Base-by-base conservation (phyloP, 2,329 filamentous ascomycete species). In the Sporothrix pallida region DNA sequence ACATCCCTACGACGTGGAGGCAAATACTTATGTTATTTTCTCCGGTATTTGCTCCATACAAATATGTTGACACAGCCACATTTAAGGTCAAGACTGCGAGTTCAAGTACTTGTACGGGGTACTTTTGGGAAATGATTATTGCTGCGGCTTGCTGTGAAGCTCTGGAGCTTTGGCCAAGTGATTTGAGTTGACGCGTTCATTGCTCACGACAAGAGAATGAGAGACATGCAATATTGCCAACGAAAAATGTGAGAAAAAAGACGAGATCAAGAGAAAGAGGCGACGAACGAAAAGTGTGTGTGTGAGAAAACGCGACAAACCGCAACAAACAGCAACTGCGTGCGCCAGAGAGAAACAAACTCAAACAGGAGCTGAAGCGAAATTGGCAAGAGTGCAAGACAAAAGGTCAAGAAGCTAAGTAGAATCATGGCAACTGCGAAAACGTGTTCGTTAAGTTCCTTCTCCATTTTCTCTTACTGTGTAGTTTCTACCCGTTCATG, bases 361-460 rank as follows among this genome's bases (percentile, higher is more conserved):
- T 52, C 65, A 37, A 52, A 68, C 46, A 68, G 46, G 46, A 37
- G 65, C 13, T n/a, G 44, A 50, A 68, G 63, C 20, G 63, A 50
- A 10, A 50, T 50, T 31, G 13, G 13, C 20, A 68, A 48, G n/a
- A 20, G 9, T 5, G 17, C 7, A 23, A 58, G 23, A 58, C 20
- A n/a, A 58, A 67, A 26, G 12, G 31, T 26, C 31, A 37, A 37
- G 31, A 37, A 7, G 4, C 7, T 5, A 37, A 37, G 31, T 37
- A 37, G 7, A 37, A 37, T 7, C 42, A 48, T 50, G 62, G 44
- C 20, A 67, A 8, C 13, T 31, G 12, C 6, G 5, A 68, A 50
- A 31, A n/a, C 20, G 62, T 62, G 58, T 62, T 17, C n/a, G 9
- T 17, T 42, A 52, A 4, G 15, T 50, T n/a, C 58, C 13, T 17